Percentiles rank a stretch among this genome's conserved stretches.
Evolutionary conservation across 345 rosid species (phyloP).

Genomic region (Corchorus olitorius): DNA sequence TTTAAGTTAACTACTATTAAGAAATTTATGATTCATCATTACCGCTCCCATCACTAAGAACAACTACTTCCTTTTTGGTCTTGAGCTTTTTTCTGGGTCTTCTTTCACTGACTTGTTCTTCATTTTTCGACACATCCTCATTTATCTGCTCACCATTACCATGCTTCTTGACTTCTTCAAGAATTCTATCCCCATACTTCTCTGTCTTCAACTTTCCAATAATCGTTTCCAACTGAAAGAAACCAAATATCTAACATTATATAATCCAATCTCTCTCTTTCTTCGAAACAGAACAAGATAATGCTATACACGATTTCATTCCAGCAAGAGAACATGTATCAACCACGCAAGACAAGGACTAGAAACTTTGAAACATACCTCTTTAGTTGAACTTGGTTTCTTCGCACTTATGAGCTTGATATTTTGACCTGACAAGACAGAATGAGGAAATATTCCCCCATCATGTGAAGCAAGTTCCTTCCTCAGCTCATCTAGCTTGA

Average conservation of each 20-base stretch:
- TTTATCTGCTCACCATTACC: slow-evolving; percentile 29
- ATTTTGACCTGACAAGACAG: slow-evolving; percentile 75
- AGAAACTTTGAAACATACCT: slow-evolving; percentile 47
- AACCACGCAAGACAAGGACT: not conserved
- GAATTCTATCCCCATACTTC: slow-evolving; percentile 74
- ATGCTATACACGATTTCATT: not conserved
- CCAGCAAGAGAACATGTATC: not conserved
- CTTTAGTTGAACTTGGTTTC: slow-evolving; percentile 58
- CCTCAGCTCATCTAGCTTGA: slow-evolving; percentile 75
- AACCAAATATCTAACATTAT: not conserved
- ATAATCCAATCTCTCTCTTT: too few species aligned
- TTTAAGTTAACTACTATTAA: not conserved
- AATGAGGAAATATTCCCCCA: slow-evolving; percentile 87
- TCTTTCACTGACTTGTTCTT: slow-evolving; percentile 31
- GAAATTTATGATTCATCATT: slow-evolving; percentile 40
- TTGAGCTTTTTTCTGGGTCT: slow-evolving; percentile 62
- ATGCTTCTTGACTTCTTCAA: slow-evolving; percentile 56
- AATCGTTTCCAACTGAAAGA: slow-evolving; percentile 76
- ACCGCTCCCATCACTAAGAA: slow-evolving; percentile 61
- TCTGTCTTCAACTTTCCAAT: slow-evolving; percentile 82
- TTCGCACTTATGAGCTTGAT: slow-evolving; percentile 58
- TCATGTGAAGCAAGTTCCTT: slow-evolving; percentile 65
- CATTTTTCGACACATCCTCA: slow-evolving; percentile 20
- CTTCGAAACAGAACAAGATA: not conserved
- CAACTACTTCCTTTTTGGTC: slow-evolving; percentile 43